These are phyloP conservation scores for Tylopilus sp. DNA, from an alignment of 768 basidiomycete species.

Conservation along the genomic window DNA sequence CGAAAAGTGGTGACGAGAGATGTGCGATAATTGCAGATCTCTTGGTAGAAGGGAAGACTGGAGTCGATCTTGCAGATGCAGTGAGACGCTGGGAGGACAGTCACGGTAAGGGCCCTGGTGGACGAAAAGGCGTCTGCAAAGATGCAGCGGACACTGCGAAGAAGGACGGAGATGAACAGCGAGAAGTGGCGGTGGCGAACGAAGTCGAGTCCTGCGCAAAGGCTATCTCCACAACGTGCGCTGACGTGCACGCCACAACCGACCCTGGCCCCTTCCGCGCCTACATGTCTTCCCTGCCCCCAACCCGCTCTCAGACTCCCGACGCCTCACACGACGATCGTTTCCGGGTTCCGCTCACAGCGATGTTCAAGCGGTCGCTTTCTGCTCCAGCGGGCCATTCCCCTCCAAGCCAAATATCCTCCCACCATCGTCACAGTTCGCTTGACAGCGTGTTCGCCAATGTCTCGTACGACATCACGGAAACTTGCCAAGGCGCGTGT, in stretches of 20 bases:
- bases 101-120: slow-evolving; percentile 1
- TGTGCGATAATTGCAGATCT: slow-evolving; percentile 65
- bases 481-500: slow-evolving; percentile 14
- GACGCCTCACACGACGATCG: slow-evolving; percentile 26
- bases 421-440: slow-evolving; percentile 22
- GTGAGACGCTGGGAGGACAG: slow-evolving; percentile 47
- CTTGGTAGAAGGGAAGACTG: slow-evolving; percentile 64
- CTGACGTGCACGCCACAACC: background rate
- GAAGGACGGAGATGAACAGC: slow-evolving; percentile 25
- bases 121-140: slow-evolving; percentile 5
- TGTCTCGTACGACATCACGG: slow-evolving; percentile 29
- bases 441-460: slow-evolving; percentile 30
- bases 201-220: slow-evolving; percentile 10
- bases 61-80: slow-evolving; percentile 56
- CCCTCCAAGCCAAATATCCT: slow-evolving; percentile 6
- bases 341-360: slow-evolving; percentile 51
- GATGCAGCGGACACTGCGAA: slow-evolving; percentile 2
- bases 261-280: background rate
- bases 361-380: slow-evolving; percentile 63
- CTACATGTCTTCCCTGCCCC: slow-evolving; percentile 3
- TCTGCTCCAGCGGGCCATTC: slow-evolving; percentile 47
- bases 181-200: slow-evolving; percentile 15
- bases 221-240: slow-evolving; percentile 1
- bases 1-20: slow-evolving; percentile 45
- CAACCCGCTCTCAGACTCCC: slow-evolving; percentile 29